These are phyloP conservation scores for Exophiala viscosa DNA, from an alignment of 2,329 filamentous ascomycete genomes.

Conservation along the genomic window DNA sequence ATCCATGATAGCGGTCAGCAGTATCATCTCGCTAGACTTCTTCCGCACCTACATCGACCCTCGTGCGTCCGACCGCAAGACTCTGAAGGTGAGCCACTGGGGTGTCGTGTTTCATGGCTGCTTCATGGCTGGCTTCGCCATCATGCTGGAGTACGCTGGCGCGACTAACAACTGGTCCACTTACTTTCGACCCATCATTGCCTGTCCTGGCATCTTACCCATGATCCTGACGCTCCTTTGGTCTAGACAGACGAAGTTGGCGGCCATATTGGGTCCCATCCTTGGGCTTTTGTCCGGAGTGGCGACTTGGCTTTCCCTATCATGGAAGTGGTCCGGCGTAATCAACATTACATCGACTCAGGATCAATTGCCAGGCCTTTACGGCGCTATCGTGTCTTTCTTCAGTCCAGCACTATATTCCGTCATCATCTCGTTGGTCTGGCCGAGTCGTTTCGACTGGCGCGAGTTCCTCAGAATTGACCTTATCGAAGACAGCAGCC, in stretches of 20 bases:
- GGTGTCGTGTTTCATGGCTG: conserved; percentile 46
- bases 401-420: conserved; percentile 48
- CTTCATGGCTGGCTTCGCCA: conserved; percentile 48
- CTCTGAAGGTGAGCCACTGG: conserved; percentile 46
- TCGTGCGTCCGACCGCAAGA: conserved; percentile 40
- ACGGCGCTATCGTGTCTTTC: conserved; percentile 44
- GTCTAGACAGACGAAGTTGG: conserved; percentile 43
- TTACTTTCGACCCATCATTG: conserved; percentile 42
- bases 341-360: conserved; percentile 43
- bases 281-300: conserved; percentile 9
- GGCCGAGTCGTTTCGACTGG: conserved; percentile 43
- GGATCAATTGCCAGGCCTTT: conserved; percentile 41
- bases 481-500: conserved; percentile 38
- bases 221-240: conserved; percentile 31
- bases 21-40: conserved; percentile 50
- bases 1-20: conserved; percentile 51
- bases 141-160: conserved; percentile 48
- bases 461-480: conserved; percentile 47
- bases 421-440: conserved; percentile 42
- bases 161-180: conserved; percentile 49
- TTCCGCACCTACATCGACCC: conserved; percentile 52
- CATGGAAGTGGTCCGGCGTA: conserved; percentile 36
- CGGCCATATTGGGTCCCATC: conserved; percentile 38
- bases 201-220: conserved; percentile 46
- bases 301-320: conserved; percentile 34